Base-by-base conservation (phyloP, 1,284 basidiomycete genomes). In the Porogramme epimiltina region DNA sequence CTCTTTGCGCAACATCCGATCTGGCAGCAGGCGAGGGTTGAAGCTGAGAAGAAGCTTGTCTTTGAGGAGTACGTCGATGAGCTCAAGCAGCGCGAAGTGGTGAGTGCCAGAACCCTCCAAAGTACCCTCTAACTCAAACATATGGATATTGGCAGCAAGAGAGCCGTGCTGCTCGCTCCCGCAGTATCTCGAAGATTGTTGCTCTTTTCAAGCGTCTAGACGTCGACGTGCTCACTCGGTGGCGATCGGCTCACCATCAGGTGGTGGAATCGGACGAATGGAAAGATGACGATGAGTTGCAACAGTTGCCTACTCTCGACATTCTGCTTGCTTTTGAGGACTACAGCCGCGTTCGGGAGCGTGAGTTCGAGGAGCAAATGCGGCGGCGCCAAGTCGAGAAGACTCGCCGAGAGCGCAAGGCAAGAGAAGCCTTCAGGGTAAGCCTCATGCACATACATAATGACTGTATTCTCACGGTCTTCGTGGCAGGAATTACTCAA, bases 251-350 rank as follows among this genome's bases (percentile, higher is more conserved):
- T 3, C 87, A 91, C 60, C 79, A 82, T 20, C 75, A 89, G 56
- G 82, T 98, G 33, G 64, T 84, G 10, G 84, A 87, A 19, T 90
- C 91, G 1, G 81, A 87, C 0, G 87, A 87, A 45, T 98, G 91
- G 86, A 80, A 78, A 37, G 69, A 73, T 20, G 92, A 96, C 62
- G 59, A 73, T 0, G 88, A 93, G 56, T 74, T 98, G 43, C 86
- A 84, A 56, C 85, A 80, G 59, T 79, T 97, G 41, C 93, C 95
- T 6, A 89, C 87, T 3, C 76, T 97, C 39, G 95, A 98, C 66
- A 91, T 97, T 54, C 77, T 98, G 22, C 80, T 89, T 33, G 91
- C 93, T 0, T 97, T 93, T 59, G 95, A 98, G 70, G 92, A 95
- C 65, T 94, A 95, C 66, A 88, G 90, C 52, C 84, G 89, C 50